Evolutionary conservation across 2,329 filamentous ascomycete genomes (phyloP).

Genomic region (Ceratocystis alfenasii): DNA sequence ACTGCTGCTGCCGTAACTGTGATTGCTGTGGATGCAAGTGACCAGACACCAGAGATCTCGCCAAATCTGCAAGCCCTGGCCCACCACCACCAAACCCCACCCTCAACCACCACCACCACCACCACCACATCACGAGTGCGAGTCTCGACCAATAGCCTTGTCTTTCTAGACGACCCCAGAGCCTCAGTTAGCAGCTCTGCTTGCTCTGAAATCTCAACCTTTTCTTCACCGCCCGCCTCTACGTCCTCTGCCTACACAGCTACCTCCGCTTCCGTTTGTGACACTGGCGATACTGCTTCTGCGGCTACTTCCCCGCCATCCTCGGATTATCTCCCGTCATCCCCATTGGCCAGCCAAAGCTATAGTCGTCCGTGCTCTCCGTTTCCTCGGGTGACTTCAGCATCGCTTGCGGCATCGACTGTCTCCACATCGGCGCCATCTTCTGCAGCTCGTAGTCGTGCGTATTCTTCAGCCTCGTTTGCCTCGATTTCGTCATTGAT

Average conservation of each 20-base stretch:
- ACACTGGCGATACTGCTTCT: slow-evolving; percentile 22
- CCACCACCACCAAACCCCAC: slow-evolving; percentile 23
- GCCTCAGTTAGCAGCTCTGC: slow-evolving; percentile 24
- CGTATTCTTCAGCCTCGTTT: slow-evolving; percentile 23
- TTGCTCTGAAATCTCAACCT: slow-evolving; percentile 25
- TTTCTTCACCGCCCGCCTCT: slow-evolving; percentile 23
- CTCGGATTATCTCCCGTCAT: slow-evolving; percentile 17
- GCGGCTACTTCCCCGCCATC: slow-evolving; percentile 16
- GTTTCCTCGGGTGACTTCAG: slow-evolving; percentile 21
- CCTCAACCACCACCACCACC: slow-evolving; percentile 21
- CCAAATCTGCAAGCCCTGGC: slow-evolving; percentile 15
- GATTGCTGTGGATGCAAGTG: slow-evolving; percentile 3
- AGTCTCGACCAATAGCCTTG: slow-evolving; percentile 20
- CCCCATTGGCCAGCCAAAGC: slow-evolving; percentile 13
- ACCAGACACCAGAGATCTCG: neutral
- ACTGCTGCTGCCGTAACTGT: neutral
- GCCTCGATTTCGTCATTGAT: slow-evolving; percentile 15
- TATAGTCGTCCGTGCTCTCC: slow-evolving; percentile 17
- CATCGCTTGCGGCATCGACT: slow-evolving; percentile 21
- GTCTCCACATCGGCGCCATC: slow-evolving; percentile 20
- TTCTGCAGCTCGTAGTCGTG: slow-evolving; percentile 24
- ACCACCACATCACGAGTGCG: slow-evolving; percentile 24
- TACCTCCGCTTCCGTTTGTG: slow-evolving; percentile 23
- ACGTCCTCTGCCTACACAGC: slow-evolving; percentile 23
- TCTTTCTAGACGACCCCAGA: slow-evolving; percentile 25